Evolutionary conservation across 805 yeast genomes (phyloP).

Genomic region (Yarrowia phangngaensis): DNA sequence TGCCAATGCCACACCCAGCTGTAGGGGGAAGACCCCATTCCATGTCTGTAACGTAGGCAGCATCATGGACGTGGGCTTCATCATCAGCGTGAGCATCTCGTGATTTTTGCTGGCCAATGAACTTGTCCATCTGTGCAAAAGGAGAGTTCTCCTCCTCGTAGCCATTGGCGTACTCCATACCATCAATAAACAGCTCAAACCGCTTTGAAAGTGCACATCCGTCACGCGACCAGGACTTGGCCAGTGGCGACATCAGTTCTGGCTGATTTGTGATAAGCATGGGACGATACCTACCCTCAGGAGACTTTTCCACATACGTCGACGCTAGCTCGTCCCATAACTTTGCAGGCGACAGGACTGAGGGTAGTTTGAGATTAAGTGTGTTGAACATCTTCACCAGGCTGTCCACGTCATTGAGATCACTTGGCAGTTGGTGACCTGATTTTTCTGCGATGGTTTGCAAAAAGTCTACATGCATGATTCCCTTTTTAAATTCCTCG

Average conservation of each 20-base stretch:
- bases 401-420: slow-evolving; percentile 41
- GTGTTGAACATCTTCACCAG: slow-evolving; percentile 44
- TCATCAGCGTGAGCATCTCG: slow-evolving; percentile 50
- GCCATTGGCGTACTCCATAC: slow-evolving; percentile 82
- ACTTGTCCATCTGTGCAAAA: slow-evolving; percentile 48
- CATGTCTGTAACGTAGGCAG: slow-evolving; percentile 67
- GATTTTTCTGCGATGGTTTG: slow-evolving; percentile 56
- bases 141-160: slow-evolving; percentile 97
- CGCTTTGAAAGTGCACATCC: slow-evolving; percentile 46
- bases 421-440: slow-evolving; percentile 49
- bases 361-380: slow-evolving; percentile 41
- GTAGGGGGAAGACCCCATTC: slow-evolving; percentile 96
- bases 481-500: slow-evolving; percentile 31
- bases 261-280: slow-evolving; percentile 82
- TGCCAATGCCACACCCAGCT: slow-evolving; percentile 97
- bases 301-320: slow-evolving; percentile 51
- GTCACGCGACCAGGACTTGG: slow-evolving; percentile 54
- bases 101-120: slow-evolving; percentile 39
- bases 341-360: slow-evolving; percentile 40
- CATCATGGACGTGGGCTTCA: slow-evolving; percentile 69
- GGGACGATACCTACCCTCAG: slow-evolving; percentile 48
- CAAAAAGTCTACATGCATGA: slow-evolving; percentile 58
- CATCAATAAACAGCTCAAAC: slow-evolving; percentile 78
- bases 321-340: slow-evolving; percentile 63
- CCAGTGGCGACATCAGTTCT: slow-evolving; percentile 76